phyloP scores from a whole-genome alignment of 1,139 yeast species.

The Yamadazyma dendronema region DNA sequence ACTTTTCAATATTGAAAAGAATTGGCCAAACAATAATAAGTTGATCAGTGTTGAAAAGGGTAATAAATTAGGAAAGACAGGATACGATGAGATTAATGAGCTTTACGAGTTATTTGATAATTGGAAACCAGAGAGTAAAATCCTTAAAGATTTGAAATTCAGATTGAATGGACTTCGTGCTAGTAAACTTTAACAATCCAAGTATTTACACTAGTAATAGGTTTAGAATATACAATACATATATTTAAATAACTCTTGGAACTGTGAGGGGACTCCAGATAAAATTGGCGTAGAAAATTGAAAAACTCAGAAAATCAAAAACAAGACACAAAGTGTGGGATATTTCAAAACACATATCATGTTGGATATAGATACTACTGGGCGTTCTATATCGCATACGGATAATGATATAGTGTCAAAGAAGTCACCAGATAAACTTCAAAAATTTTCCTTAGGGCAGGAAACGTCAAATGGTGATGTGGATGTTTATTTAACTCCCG shows the following conservation, averaged over 20 bases:
- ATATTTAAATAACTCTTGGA: background rate
- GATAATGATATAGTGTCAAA: too few relatives aligned
- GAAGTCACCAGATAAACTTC: background rate
- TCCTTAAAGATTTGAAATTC: constrained; percentile 77
- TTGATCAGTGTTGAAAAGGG: constrained; percentile 26
- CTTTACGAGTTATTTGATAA: constrained; percentile 69
- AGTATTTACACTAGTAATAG: too few relatives aligned
- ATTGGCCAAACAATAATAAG: constrained; percentile 41
- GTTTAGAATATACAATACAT: background rate
- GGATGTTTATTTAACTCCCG: constrained; percentile 17
- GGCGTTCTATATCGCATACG: too few relatives aligned
- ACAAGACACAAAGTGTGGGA: background rate
- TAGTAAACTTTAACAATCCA: constrained; percentile 32
- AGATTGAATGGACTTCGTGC: constrained; percentile 72
- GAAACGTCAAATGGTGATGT: constrained; percentile 3
- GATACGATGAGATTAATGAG: constrained; percentile 53
- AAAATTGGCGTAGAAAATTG: background rate
- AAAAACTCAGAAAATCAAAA: background rate
- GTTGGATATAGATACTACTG: background rate
- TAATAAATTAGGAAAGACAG: constrained; percentile 30
- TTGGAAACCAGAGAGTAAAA: constrained; percentile 86
- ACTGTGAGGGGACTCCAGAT: background rate
- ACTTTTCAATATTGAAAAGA: constrained; percentile 60
- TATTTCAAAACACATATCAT: background rate
- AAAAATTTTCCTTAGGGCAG: constrained; percentile 1